phyloP scores from a whole-genome alignment of 306 rosid species.

The Aeschynomene evenia region DNA sequence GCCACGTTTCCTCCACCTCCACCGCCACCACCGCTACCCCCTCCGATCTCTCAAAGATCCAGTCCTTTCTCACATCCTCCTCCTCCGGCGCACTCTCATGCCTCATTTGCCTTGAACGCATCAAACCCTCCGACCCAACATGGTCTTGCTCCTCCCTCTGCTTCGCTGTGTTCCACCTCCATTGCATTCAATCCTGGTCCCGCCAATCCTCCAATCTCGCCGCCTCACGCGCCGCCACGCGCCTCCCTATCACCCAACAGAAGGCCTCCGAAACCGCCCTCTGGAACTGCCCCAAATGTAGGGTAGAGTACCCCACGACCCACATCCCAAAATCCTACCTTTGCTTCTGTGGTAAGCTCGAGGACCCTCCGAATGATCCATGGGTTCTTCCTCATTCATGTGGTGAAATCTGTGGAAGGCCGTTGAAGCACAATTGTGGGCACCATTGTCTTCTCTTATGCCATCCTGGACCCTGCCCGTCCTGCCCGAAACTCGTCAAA shows the following conservation, averaged over 20 bases:
- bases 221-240: constrained; percentile 74
- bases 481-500: constrained; percentile 81
- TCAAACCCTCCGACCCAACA: constrained; percentile 72
- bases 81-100: constrained; percentile 96
- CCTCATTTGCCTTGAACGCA: constrained; percentile 90
- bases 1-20: background rate
- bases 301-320: constrained; percentile 59
- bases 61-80: constrained; percentile 80
- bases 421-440: constrained; percentile 72
- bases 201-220: constrained; percentile 73
- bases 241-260: constrained; percentile 55
- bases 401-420: constrained; percentile 77
- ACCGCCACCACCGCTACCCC: constrained; percentile 47
- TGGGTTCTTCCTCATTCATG: constrained; percentile 95
- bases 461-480: constrained; percentile 95
- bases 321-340: constrained; percentile 66
- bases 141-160: constrained; percentile 94
- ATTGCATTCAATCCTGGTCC: constrained; percentile 93
- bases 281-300: constrained; percentile 96
- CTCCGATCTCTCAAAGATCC: constrained; percentile 85
- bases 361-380: constrained; percentile 81
- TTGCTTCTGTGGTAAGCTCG: constrained; percentile 83
- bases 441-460: constrained; percentile 78
- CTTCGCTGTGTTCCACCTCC: constrained; percentile 85
- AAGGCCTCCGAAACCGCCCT: constrained; percentile 51